These are phyloP conservation scores for Schizochytrium sp. DNA, from an alignment of 108 stramenopile genomes.

Conservation along the genomic window DNA sequence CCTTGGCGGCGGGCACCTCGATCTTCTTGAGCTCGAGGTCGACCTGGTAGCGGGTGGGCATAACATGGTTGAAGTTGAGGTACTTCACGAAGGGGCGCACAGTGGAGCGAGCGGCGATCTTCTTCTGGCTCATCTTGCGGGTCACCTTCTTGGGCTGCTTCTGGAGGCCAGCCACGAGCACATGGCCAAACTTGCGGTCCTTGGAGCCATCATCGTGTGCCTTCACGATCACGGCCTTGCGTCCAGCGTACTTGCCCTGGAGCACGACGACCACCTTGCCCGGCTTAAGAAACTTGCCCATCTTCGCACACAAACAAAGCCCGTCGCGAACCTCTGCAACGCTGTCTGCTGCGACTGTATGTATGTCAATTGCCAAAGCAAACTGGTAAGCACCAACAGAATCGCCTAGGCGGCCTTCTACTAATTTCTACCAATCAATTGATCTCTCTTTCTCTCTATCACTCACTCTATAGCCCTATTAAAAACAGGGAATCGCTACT, in stretches of 20 bases:
- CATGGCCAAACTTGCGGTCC: conserved; percentile 95
- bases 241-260: conserved; percentile 98
- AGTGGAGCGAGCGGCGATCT: conserved; percentile 93
- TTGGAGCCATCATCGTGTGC: conserved; percentile 93
- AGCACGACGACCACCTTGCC: conserved; percentile 99
- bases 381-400: background rate
- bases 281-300: conserved; percentile 78
- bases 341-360: background rate
- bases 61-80: conserved; percentile 98
- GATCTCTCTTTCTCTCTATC: conserved; percentile 1
- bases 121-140: conserved; percentile 92
- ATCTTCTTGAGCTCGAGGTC: conserved; percentile 94
- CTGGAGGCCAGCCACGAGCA: conserved; percentile 95
- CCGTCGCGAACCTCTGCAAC: background rate
- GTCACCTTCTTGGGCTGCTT: conserved; percentile 96
- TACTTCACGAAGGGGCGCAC: conserved; percentile 99
- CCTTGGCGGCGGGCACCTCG: conserved; percentile 86
- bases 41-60: conserved; percentile 98
- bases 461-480: too few relatives aligned
- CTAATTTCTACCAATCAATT: background rate
- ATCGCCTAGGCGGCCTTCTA: background rate
- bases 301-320: background rate
- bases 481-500: too few relatives aligned
- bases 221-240: conserved; percentile 99
- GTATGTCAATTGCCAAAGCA: background rate